Evolutionary conservation across 371 early-diverging fungal species (phyloP).

Genomic region (Mortierella sp.): DNA sequence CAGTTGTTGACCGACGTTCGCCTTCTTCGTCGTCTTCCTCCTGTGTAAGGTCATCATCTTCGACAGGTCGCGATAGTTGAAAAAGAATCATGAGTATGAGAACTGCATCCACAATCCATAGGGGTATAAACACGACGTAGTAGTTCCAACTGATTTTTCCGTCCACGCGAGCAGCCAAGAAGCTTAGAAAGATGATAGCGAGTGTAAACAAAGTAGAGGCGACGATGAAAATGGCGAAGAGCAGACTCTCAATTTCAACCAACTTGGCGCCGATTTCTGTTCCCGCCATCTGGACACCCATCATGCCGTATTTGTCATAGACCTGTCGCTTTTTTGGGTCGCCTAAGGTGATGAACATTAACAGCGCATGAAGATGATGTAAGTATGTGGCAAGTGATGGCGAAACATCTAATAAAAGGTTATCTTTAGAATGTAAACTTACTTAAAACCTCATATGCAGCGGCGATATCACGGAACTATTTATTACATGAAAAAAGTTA

Average conservation of each 20-base stretch:
- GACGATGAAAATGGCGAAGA: conserved; percentile 74
- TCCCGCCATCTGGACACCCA: conserved; percentile 86
- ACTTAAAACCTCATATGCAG: conserved; percentile 84
- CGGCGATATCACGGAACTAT: conserved; percentile 81
- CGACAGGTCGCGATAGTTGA: conserved; percentile 33
- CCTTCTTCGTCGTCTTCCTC: conserved; percentile 52
- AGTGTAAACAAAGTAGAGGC: conserved; percentile 69
- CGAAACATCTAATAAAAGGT: background rate
- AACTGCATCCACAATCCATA: conserved; percentile 78
- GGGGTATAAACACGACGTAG: conserved; percentile 81
- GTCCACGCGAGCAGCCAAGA: conserved; percentile 85
- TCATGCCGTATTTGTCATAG: conserved; percentile 92
- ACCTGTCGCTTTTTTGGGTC: conserved; percentile 84
- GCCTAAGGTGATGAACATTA: conserved; percentile 35
- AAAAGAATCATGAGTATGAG: conserved; percentile 53
- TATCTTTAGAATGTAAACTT: conserved; percentile 1
- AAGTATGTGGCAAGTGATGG: background rate
- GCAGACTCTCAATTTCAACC: conserved; percentile 77
- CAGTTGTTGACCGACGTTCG: background rate
- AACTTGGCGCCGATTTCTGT: conserved; percentile 78
- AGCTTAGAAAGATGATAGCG: conserved; percentile 82
- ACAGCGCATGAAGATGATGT: background rate
- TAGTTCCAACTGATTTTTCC: conserved; percentile 76
- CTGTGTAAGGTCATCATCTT: conserved; percentile 54
- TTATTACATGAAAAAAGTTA: conserved; percentile 14